Base-by-base conservation (phyloP, 306 rosid species). In the Rosa chinensis region DNA sequence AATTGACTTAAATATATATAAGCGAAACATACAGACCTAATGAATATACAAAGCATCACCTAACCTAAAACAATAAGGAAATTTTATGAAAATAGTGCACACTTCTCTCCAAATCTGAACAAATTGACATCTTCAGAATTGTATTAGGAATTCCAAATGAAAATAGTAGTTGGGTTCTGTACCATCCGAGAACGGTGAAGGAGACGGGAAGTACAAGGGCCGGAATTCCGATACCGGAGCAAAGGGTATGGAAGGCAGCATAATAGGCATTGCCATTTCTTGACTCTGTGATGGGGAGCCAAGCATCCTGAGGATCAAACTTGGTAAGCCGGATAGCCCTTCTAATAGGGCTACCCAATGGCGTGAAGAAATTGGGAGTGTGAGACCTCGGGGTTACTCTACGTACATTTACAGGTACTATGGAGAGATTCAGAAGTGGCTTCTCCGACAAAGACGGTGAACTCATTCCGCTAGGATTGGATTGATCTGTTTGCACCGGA, bases 261-360 rank as follows among this genome's bases (percentile, higher is more conserved):
- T 83, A 86, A 72, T 77, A 83, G 1, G 82, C 82, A 44, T 86
- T 86, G 2, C 89, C 89, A 47, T 86, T 86, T 66, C 89, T 86
- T 25, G 89, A 86, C 81, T 86, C 87, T 10, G 87, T 86, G 78
- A 86, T 83, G 42, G 89, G 89, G 25, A 86, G 89, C 89, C 87
- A 86, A 4, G 89, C 89, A 28, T 86, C 89, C 3, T 78, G 85
- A 14, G 85, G 85, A 2, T 83, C 80, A 0, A 83, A 59, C 77
- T 40, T 83, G 75, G 86, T 83, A 20, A 74, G 82, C 48, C 49
- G 77, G 72, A 83, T 79, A 35, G 77, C 86, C 86, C 72, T 83
- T 76, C 80, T 58, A 20, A 83, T 74, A 18, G 86, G 86, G 73
- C 77, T 83, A 5, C 82, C 73, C 39, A 83, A 16, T 0, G 86